Base-by-base conservation (phyloP, 371 early-diverging fungal genomes). In the Globomyces sp. region DNA sequence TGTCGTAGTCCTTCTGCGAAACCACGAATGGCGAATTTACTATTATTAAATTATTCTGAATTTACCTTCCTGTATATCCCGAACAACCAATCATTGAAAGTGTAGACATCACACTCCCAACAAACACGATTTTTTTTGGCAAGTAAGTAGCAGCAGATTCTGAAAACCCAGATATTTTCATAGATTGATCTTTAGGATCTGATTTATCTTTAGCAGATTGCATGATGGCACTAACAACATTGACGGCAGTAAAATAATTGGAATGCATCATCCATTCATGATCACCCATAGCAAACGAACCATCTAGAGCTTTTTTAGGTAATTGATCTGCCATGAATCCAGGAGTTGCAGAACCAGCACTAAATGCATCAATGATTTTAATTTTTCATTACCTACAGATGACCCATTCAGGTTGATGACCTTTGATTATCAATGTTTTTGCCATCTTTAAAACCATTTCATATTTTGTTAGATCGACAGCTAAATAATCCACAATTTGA, bases 1-100 rank as follows among this genome's bases (percentile, higher is more conserved):
- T 52, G 55, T 49, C 81, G 68, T n/a, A 80, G 68, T 8, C 49
- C 53, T 55, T 81, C 79, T 49, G 74, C 69, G 48, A 76, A 63
- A 1, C 79, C 81, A 10, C 77, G 60, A 36, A 81, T 68, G 10
- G 79, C 81, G 60, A 64, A 79, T 64, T 79, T 79, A 44, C 73
- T 70, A 57, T 8, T 2, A 9, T 37, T 41, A 64, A 69, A 24
- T 24, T 24, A 24, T 24, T 24, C 3, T 3, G 6, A 24, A 48
- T 46, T 9, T 47, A 75, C 64, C 74, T 70, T 36, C 73, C 74
- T 40, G 66, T 41, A 63, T 80, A 80, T 0, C 65, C 68, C 6
- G 72, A 41, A 57, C 74, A 81, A 10, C 81, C 81, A 36, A 68
- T 40, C 37, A 81, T 69, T 10, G 73, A 65, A 63, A 75, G 61